phyloP scores from a whole-genome alignment of 176 grass and related monocot species.

The Bothriochloa decipiens region DNA sequence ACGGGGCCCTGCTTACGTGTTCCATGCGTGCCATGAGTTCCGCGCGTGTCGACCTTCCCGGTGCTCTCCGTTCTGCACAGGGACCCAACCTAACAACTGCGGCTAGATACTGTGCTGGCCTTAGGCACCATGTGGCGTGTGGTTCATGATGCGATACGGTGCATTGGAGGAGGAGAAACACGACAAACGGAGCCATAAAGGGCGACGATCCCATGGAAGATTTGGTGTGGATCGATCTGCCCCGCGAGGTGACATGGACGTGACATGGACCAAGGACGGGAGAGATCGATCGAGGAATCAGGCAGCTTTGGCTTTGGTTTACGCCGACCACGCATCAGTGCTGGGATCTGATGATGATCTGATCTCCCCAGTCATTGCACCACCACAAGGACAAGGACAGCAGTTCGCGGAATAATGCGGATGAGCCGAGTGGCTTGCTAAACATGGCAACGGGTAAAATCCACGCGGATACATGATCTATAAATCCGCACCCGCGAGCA shows the following conservation, averaged over 20 bases:
- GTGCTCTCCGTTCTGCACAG: background rate
- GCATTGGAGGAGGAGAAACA: constrained; percentile 25
- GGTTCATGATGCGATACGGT: background rate
- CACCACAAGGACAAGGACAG: background rate
- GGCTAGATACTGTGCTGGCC: background rate
- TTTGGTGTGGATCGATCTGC: constrained; percentile 26
- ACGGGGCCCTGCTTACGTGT: background rate
- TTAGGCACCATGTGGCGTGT: too few species aligned
- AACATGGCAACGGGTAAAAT: too few species aligned
- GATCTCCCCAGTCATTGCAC: constrained; percentile 39
- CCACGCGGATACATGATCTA: too few species aligned
- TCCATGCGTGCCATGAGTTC: background rate
- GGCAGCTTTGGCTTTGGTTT: constrained; percentile 3
- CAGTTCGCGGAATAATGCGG: constrained; percentile 2
- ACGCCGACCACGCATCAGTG: background rate
- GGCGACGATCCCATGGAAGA: constrained; percentile 29
- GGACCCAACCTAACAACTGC: background rate
- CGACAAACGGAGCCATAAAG: constrained; percentile 12
- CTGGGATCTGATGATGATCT: constrained; percentile 34
- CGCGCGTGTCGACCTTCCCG: background rate
- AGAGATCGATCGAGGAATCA: constrained; percentile 13
- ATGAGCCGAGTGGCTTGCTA: too few species aligned
- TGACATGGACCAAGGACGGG: constrained; percentile 19
- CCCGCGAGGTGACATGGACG: constrained; percentile 25
- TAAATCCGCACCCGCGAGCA: too few species aligned